Evolutionary conservation across 768 basidiomycete genomes (phyloP).

Genomic region (Tulasnella sp.): DNA sequence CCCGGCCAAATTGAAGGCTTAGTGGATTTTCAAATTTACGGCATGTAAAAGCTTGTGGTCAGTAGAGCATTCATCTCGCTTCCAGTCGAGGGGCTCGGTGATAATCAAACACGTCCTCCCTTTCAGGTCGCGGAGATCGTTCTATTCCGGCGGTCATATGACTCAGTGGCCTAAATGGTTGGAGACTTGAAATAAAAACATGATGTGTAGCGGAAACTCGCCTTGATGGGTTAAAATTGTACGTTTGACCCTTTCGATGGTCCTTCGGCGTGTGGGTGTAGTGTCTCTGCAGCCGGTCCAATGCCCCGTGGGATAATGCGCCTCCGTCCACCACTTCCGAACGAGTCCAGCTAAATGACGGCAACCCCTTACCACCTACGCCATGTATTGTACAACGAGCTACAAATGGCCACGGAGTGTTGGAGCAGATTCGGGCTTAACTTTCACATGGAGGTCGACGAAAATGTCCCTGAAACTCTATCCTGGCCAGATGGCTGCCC

Average conservation of each 20-base stretch:
- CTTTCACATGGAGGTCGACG: not conserved
- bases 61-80: conserved; percentile 54
- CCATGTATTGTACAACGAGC: not conserved
- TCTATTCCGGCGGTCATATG: too few relatives aligned
- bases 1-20: not conserved
- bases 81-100: not conserved
- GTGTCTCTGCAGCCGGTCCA: too few relatives aligned
- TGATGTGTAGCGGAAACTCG: too few relatives aligned
- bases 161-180: too few relatives aligned
- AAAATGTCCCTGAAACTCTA: not conserved
- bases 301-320: too few relatives aligned
- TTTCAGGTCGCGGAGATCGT: too few relatives aligned
- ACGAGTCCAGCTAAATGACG: not conserved
- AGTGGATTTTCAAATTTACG: not conserved
- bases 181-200: too few relatives aligned
- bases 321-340: too few relatives aligned
- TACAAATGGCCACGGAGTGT: not conserved
- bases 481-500: not conserved
- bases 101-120: not conserved
- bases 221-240: too few relatives aligned
- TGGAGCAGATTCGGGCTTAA: not conserved
- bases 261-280: too few relatives aligned
- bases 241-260: too few relatives aligned
- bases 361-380: not conserved
- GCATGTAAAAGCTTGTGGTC: conserved; percentile 43